Percentiles rank a stretch among this genome's conserved stretches.
phyloP scores from a whole-genome alignment of 495 filamentous ascomycete species.

The Hypomontagnella monticulosa region DNA sequence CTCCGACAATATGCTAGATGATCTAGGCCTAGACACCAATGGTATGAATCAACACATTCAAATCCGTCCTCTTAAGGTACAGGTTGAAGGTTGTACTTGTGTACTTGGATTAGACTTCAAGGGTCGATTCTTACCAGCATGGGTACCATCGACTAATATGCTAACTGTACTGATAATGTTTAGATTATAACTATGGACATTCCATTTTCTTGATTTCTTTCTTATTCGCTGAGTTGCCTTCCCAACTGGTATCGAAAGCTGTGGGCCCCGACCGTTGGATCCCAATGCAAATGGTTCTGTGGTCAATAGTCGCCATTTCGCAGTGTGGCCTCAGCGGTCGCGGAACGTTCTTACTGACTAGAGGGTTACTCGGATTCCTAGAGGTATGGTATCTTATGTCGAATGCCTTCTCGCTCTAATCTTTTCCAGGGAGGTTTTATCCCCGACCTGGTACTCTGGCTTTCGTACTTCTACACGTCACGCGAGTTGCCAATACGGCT shows the following conservation, averaged over 20 bases:
- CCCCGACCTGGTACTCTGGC: constrained; percentile 60
- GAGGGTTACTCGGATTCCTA: constrained; percentile 52
- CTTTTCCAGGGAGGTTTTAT: constrained; percentile 61
- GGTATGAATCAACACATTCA: constrained; percentile 42
- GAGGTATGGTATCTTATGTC: constrained; percentile 43
- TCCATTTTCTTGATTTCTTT: constrained; percentile 78
- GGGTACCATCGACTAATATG: constrained; percentile 14
- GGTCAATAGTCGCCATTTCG: constrained; percentile 55
- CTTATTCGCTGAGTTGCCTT: constrained; percentile 75
- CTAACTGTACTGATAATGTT: constrained; percentile 27
- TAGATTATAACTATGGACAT: constrained; percentile 76
- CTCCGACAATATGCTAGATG: constrained; percentile 64
- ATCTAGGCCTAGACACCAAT: constrained; percentile 63
- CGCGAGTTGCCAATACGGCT: constrained; percentile 61
- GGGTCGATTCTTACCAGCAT: not conserved
- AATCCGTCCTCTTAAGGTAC: not conserved
- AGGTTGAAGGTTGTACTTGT: not conserved
- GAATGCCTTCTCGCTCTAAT: constrained; percentile 1
- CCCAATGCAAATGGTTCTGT: constrained; percentile 63
- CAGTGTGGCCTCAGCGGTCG: constrained; percentile 47
- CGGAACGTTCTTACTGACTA: constrained; percentile 51
- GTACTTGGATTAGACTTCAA: constrained; percentile 25
- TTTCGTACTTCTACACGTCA: constrained; percentile 64
- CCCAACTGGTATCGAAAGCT: constrained; percentile 76
- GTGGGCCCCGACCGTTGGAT: constrained; percentile 87